Percentiles rank a stretch among this genome's conserved stretches.
These are phyloP conservation scores for Fusarium euwallaceae DNA, from an alignment of 2,329 filamentous ascomycete species.

Conservation along the genomic window DNA sequence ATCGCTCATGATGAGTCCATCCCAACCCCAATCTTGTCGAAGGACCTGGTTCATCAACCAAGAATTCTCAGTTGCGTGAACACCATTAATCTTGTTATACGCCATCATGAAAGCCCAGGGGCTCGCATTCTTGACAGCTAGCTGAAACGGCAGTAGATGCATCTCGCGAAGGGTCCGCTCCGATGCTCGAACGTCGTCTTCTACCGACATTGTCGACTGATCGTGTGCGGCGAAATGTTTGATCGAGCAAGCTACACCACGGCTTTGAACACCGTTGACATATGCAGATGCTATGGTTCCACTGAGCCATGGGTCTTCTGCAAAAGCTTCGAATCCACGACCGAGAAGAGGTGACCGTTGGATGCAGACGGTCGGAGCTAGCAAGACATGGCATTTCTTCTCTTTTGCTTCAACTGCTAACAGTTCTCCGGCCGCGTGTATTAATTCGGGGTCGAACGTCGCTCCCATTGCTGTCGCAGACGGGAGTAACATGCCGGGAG, in stretches of 20 bases:
- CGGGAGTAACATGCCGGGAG: conserved; percentile 17
- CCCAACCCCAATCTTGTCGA: conserved; percentile 41
- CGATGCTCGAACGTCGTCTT: conserved; percentile 23
- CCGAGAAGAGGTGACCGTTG: conserved; percentile 56
- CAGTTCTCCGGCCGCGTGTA: conserved; percentile 66
- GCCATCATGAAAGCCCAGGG: conserved; percentile 51
- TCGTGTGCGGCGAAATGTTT: conserved; percentile 60
- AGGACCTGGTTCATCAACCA: conserved; percentile 45
- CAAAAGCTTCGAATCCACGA: conserved; percentile 56
- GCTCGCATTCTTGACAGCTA: conserved; percentile 50
- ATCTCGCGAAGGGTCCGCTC: conserved; percentile 32
- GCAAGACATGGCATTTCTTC: conserved; percentile 77
- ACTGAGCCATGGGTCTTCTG: conserved; percentile 56
- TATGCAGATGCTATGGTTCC: conserved; percentile 49
- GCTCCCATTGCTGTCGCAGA: conserved; percentile 62
- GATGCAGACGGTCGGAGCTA: conserved; percentile 51
- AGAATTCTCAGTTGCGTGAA: conserved; percentile 39
- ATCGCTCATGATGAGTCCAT: conserved; percentile 48
- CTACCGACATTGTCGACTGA: conserved; percentile 36
- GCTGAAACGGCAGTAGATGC: conserved; percentile 53
- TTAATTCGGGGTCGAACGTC: conserved; percentile 70
- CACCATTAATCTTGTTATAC: conserved; percentile 56
- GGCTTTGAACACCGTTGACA: conserved; percentile 54
- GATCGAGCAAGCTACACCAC: conserved; percentile 53
- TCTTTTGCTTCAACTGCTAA: conserved; percentile 63